Conservation (phyloP, 2,329 filamentous ascomycete genomes). For the Cladorrhinum sp. region DNA sequence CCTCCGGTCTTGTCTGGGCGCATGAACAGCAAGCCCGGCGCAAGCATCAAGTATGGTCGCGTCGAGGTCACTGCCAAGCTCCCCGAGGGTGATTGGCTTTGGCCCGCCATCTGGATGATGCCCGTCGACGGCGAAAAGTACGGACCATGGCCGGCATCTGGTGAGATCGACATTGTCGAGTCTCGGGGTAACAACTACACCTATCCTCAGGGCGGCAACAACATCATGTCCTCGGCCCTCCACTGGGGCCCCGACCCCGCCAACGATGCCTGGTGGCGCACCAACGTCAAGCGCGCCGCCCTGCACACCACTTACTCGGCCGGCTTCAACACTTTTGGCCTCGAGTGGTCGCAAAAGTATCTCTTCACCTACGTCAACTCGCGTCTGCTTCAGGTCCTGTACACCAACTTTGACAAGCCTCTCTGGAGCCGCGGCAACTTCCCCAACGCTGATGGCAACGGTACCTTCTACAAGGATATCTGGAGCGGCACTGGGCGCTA, state of each 20-base stretch:
- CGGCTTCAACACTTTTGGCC: slow-evolving; percentile 71
- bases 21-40: slow-evolving; percentile 69
- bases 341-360: slow-evolving; percentile 88
- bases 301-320: slow-evolving; percentile 71
- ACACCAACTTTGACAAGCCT: slow-evolving; percentile 67
- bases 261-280: slow-evolving; percentile 80
- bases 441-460: slow-evolving; percentile 61
- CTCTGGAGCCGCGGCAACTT: slow-evolving; percentile 70
- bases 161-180: slow-evolving; percentile 82
- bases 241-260: slow-evolving; percentile 75
- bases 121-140: slow-evolving; percentile 69
- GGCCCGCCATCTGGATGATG: slow-evolving; percentile 92
- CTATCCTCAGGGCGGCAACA: slow-evolving; percentile 74
- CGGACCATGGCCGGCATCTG: slow-evolving; percentile 73
- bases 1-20: slow-evolving; percentile 76
- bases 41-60: slow-evolving; percentile 74
- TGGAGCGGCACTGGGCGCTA: slow-evolving; percentile 61
- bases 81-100: slow-evolving; percentile 79
- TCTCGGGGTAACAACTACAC: slow-evolving; percentile 79
- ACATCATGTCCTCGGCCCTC: slow-evolving; percentile 73
- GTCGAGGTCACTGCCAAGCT: slow-evolving; percentile 77
- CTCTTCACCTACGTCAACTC: slow-evolving; percentile 84
- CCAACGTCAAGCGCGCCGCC: slow-evolving; percentile 72
- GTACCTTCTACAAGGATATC: slow-evolving; percentile 59
- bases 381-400: slow-evolving; percentile 75